Base-by-base conservation (phyloP, 1,139 yeast species). In the Scheffersomyces titani region DNA sequence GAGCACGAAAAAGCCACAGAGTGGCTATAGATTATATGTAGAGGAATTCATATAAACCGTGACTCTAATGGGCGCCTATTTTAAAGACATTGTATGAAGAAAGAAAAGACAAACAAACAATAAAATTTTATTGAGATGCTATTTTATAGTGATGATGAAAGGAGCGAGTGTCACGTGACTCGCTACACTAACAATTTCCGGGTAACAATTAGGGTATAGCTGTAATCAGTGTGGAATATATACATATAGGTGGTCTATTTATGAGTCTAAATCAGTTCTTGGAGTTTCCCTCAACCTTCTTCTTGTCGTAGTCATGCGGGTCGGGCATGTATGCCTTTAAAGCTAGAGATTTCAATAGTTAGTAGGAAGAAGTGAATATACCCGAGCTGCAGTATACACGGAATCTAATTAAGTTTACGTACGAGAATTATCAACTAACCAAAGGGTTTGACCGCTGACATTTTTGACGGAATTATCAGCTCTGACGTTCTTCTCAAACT, bases 11-110 rank as follows among this genome's bases (percentile, higher is more conserved):
- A 64, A 71, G 71, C 73, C 81, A 76, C 79, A 75, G 54, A 70
- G 79, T 72, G 77, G 71, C 62, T 66, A 72, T 68, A 74, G 84
- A 74, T 69, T 78, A 76, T 76, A 78, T 77, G 85, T 78, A 69
- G 84, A 77, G 70, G 78, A 69, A 70, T 65, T 71, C 82, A 78
- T 73, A 75, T 74, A 81, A 74, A 73, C 87, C 92, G 96, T 89
- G 94, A 89, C 96, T 89, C 96, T 89, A 83, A 84, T 84, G 96
- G 96, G 94, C 88, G 93, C 90, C 96, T 88, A 82, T 75, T 71
- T 58, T 70, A 84, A 87, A 88, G 89, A 88, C 92, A 88, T 88
- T 87, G 90, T 84, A 76, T 73, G 63, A 70, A 73, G 72, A 72
- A 74, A 69, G 64, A 70, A 68, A 68, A 62, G 62, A 62, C 60